Base-by-base conservation (phyloP, 768 basidiomycete genomes). In the Strobilomyces dryophilus region DNA sequence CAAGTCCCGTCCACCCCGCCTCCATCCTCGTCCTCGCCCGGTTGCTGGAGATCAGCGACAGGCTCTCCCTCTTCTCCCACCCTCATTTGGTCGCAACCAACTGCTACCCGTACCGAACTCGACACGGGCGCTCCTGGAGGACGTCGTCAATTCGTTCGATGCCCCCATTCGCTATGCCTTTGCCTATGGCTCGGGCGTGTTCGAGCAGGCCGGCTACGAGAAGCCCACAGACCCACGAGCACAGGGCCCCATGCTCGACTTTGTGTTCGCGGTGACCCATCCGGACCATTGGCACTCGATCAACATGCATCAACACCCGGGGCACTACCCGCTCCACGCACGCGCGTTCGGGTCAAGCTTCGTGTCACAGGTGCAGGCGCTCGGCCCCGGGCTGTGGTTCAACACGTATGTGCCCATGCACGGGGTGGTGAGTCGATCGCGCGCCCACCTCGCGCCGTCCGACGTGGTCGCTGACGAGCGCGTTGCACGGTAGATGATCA, bases 141-240 rank as follows among this genome's bases (percentile, higher is more conserved):
- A 79, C 54, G 85, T 98, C 52, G 85, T 97, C 32, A 74, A 75
- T 14, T 77, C 82, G 45, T 95, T 98, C 63, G 80, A 92, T 39
- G 91, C 92, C 0, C 95, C 95, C 10, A 89, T 98, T 45, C 85
- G 95, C 20, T 98, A 95, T 75, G 97, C 95, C 1, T 94, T 98
- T 65, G 97, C 97, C 0, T 99, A 98, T 66, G 97, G 97, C 12
- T 92, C 89, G 3, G 97, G 95, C 0, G 94, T 98, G 2, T 97
- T 97, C 61, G 83, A 90, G 63, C 97, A 99, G 71, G 85, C 86
- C 50, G 91, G 95, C 17, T 90, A 95, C 61, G 58, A 62, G 54
- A 56, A 66, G 32, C 56, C 69, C 54, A n/a, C 42, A 0, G 52
- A 49, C n/a, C 61, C 64, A 18, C 61, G 59, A 27, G 61, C 59